Base-by-base conservation (phyloP, 2,329 filamentous ascomycete species). In the Paradendryphiella salina region DNA sequence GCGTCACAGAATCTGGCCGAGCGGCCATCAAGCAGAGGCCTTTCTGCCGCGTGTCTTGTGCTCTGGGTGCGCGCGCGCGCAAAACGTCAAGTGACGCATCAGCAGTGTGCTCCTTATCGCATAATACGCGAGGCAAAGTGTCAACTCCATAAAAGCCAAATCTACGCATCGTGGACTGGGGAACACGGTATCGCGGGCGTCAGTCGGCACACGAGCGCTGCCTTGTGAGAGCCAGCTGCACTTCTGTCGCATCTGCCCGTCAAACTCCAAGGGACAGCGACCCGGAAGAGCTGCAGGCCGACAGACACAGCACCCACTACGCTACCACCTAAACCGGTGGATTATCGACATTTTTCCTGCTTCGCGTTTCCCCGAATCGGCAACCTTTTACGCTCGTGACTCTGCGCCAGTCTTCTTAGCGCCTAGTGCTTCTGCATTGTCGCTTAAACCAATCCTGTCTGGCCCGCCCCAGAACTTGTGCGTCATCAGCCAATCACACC, bases 81-180 rank as follows among this genome's bases (percentile, higher is more conserved):
- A 32, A 63, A 61, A 56, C 64, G 66, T 67, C 68, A 59, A 70
- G 69, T 72, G 69, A 70, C 63, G 64, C 64, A 60, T 60, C 67
- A 56, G 52, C 66, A 61, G 67, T 66, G 67, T 65, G 63, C 57
- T 59, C 51, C 41, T 57, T 60, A 57, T 65, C 59, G 63, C 66
- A 63, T 69, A 68, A 67, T 60, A 63, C 64, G 60, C 64, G 57
- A 67, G 61, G 64, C 60, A 46, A 57, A 60, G 65, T 70, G 67
- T 60, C 64, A 48, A 55, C 56, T 59, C 63, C 49, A 56, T 65
- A 60, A 57, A 66, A 61, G 58, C 61, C 60, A 64, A 61, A 64
- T 51, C 59, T 60, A 56, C 66, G 51, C 45, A 59, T 60, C 63
- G 61, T 63, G 61, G 67, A 67, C 59, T 60, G 58, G 56, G 54